Percentiles rank a stretch among this genome's conserved stretches.
Conservation (phyloP, 2,329 filamentous ascomycete genomes). For the Exutisphaerella laricina region DNA sequence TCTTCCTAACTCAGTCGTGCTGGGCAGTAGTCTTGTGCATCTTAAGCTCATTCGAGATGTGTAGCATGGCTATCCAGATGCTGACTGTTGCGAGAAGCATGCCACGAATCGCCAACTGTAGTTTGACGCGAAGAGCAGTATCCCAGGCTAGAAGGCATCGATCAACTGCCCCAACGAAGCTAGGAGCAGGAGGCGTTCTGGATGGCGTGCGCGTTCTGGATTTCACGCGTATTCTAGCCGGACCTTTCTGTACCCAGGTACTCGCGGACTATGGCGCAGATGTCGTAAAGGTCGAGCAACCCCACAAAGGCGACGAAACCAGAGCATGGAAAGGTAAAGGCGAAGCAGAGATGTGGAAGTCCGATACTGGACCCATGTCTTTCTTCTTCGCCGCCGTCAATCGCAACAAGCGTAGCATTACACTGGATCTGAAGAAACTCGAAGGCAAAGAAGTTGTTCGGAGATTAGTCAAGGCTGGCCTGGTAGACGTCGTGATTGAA, state of each 20-base stretch:
- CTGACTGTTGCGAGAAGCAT: no score
- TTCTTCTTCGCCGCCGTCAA: slow-evolving; percentile 40
- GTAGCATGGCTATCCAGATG: no score
- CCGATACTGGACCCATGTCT: slow-evolving; percentile 34
- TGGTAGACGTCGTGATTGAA: slow-evolving; percentile 35
- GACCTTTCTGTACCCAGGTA: slow-evolving; percentile 33
- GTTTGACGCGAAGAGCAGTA: no score
- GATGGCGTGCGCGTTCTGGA: slow-evolving; percentile 23
- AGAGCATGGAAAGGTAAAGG: slow-evolving; percentile 9
- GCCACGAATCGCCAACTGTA: no score
- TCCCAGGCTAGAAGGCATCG: no score
- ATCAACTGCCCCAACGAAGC: no score
- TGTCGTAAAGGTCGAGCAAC: slow-evolving; percentile 40
- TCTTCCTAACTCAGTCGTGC: no score
- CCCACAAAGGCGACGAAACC: slow-evolving; percentile 22
- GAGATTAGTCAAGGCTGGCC: slow-evolving; percentile 30
- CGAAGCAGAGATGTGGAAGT: slow-evolving; percentile 15
- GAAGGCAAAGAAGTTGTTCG: slow-evolving; percentile 29
- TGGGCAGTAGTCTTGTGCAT: no score
- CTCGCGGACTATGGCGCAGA: slow-evolving; percentile 41
- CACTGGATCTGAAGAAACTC: slow-evolving; percentile 34
- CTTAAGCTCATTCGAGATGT: no score
- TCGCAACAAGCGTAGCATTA: slow-evolving; percentile 39
- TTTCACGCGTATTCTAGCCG: slow-evolving; percentile 25
- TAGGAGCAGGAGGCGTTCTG: slow-evolving; percentile 10